Evolutionary conservation across 805 yeast species (phyloP), one percentile per base, ranked within the genome.

Genomic region (Candida ponderosae): DNA sequence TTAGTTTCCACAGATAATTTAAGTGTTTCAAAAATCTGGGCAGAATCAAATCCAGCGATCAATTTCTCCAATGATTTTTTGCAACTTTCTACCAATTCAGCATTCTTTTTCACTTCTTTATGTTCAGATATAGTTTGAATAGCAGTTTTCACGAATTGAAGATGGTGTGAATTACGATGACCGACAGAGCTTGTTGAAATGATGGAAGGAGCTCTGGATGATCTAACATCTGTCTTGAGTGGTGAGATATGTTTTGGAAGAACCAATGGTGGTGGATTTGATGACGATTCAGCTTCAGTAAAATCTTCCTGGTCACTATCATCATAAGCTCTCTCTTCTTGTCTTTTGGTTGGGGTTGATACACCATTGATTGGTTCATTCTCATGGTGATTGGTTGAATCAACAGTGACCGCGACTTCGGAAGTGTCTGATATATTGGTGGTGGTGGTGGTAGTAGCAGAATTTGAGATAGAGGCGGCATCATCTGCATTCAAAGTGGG

Each of bases 1-100:
- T 76, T 64, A 11, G 80, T 70, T 48, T 86, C 87, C 56, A 94
- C 85, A 4, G 86, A 75, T 10, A 78, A 57, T 50, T 86, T 72
- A 49, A 90, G 66, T 0, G 96, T 84, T 40, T 84, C 90, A 54
- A 88, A 85, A 11, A 90, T 68, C n/a, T 71, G 59, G 21, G 60
- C 46, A 0, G 80, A 69, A 32, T 71, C 64, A 29, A 77, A 68
- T 30, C 50, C 61, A 16, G 38, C 42, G 31, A 39, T 54, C 41
- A 37, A 53, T 45, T 45, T 55, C 44, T 37, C 57, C 34, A 41
- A 51, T 18, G 47, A 59, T 48, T 45, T 65, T 50, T 50, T 64
- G 47, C 41, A 54, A 29, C 43, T 57, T 32, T 41, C 57, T 42
- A 41, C 43, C 44, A 56, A 62, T 29, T 60, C 63, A 2, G 66